phyloP scores from a whole-genome alignment of 1,284 basidiomycete genomes.

The Irpex sp. region DNA sequence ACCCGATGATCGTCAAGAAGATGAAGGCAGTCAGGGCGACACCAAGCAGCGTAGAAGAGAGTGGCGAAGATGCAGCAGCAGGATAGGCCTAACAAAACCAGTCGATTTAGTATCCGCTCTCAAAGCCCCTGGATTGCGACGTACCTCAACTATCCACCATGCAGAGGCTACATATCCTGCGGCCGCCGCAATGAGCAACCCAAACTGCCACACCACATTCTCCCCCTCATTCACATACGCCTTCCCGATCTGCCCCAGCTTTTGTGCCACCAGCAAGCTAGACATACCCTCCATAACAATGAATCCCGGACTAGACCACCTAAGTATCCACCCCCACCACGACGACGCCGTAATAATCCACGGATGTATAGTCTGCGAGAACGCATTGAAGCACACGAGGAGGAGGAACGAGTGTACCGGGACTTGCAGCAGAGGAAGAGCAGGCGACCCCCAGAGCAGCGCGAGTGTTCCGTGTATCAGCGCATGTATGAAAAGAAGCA shows the following conservation, averaged over 20 bases:
- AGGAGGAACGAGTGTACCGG: conserved; percentile 80
- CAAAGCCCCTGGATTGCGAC: conserved; percentile 25
- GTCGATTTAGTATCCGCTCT: conserved; percentile 15
- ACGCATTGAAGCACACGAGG: conserved; percentile 77
- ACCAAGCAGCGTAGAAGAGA: conserved; percentile 83
- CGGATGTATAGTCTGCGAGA: conserved; percentile 61
- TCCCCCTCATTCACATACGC: conserved; percentile 68
- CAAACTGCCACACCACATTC: conserved; percentile 58
- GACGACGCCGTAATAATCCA: conserved; percentile 51
- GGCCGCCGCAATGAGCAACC: conserved; percentile 67
- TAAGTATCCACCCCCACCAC: conserved; percentile 73
- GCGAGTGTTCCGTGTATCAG: conserved; percentile 73
- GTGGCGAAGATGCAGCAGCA: conserved; percentile 72
- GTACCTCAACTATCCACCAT: conserved; percentile 76
- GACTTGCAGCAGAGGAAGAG: conserved; percentile 71
- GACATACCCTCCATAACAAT: conserved; percentile 82
- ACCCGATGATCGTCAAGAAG: conserved; percentile 90
- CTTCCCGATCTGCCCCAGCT: conserved; percentile 71
- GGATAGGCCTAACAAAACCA: conserved; percentile 58
- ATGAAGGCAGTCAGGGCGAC: conserved; percentile 69
- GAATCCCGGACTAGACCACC: conserved; percentile 73
- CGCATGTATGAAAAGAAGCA: conserved; percentile 72
- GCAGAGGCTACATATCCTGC: conserved; percentile 73
- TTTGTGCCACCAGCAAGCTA: conserved; percentile 77
- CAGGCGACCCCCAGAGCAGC: conserved; percentile 61